Base-by-base conservation (phyloP, 2,329 filamentous ascomycete genomes). In the Graphilbum sp. region DNA sequence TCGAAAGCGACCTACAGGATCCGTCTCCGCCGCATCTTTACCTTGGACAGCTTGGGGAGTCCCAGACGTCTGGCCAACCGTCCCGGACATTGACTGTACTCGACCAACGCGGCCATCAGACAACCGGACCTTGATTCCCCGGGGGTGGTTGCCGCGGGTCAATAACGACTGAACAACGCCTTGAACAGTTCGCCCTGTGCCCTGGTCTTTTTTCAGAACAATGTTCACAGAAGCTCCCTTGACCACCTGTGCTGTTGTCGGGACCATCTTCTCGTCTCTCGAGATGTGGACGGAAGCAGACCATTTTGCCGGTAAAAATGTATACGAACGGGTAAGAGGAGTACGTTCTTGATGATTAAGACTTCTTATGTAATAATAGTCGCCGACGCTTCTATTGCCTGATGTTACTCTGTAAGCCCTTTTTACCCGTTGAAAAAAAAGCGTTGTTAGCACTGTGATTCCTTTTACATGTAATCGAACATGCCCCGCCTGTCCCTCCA, bases 101-200 rank as follows among this genome's bases (percentile, higher is more conserved):
- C 82, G 62, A 2, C 82, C 82, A 3, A 88, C 71, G 20, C 78
- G 66, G 1, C 81, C 81, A 52, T 82, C 79, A 2, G 61, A 58
- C 6, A 88, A 62, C 3, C 81, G 71, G 19, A 87, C 80, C 55
- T 87, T 88, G 59, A 87, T 82, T 27, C 82, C 82, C 10, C 79
- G 67, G 3, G 79, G 79, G 49, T 88, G 82, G 47, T 87, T 72
- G 20, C 79, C 79, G 1, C 70, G 63, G 2, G 81, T 87, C 35
- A 88, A 62, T 0, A 87, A 54, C 34, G 84, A 71, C 37, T 67
- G 64, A 1, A 88, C 72, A 5, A 64, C 55, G 19, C 82, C 82
- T 33, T 64, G 61, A 1, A 84, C 80, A 48, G 83, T 75, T 34
- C 69, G 67, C 7, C 81, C 82, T 0, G 79, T 85, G 1, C 69